Conservation (phyloP, 225 moss, liverwort and hornwort genomes). For the Climacium dendroides region DNA sequence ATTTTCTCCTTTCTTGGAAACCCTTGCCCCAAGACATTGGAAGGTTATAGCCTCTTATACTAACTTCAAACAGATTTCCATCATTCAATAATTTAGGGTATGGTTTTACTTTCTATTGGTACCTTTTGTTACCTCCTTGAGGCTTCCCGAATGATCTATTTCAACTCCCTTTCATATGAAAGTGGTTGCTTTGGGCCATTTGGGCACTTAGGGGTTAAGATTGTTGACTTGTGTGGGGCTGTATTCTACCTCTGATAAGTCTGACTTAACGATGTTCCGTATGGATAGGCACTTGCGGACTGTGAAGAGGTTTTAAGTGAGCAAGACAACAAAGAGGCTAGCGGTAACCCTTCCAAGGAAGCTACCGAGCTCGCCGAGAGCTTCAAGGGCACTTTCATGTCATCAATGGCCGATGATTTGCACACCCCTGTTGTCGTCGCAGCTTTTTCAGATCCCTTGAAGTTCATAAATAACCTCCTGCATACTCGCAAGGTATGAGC, state of each 20-base stretch:
- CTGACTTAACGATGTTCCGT: not conserved
- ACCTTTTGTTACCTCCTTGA: not conserved
- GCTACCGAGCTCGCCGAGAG: conserved; percentile 21
- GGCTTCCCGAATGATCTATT: not conserved
- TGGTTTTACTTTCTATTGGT: not conserved
- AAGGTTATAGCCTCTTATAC: not conserved
- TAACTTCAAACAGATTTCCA: not conserved
- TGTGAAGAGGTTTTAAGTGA: conserved; percentile 35
- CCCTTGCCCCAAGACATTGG: not conserved
- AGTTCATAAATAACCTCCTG: conserved; percentile 80
- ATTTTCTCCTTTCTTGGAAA: not conserved
- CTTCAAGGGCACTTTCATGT: conserved; percentile 35
- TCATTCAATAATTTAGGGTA: not conserved
- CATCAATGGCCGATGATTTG: conserved; percentile 89
- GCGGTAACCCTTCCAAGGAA: conserved; percentile 47
- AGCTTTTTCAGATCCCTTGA: conserved; percentile 80
- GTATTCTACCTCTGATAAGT: not conserved
- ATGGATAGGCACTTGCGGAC: conserved; percentile 61
- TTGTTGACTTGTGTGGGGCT: not conserved
- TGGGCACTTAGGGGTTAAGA: not conserved
- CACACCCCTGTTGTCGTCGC: conserved; percentile 78
- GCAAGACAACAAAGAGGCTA: not conserved
- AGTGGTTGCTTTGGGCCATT: not conserved
- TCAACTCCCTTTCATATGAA: not conserved
- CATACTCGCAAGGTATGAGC: conserved; percentile 73